These are phyloP conservation scores for Mucor plumbeus DNA, from an alignment of 371 early-diverging fungal species.

Conservation along the genomic window DNA sequence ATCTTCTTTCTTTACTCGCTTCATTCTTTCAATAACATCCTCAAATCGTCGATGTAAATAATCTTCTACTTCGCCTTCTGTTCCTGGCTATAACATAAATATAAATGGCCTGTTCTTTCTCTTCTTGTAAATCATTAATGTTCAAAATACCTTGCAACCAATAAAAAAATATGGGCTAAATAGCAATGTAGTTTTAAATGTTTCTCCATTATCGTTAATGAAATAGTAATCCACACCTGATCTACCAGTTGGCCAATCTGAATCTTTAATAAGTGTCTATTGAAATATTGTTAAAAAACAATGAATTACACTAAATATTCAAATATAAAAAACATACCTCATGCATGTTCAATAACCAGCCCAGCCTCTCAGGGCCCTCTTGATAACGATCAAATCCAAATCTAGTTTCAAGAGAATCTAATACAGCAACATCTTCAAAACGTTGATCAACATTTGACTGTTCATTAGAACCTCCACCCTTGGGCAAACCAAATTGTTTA, in stretches of 20 bases:
- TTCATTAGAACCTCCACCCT: conserved; percentile 8
- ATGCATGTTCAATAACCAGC: conserved; percentile 97
- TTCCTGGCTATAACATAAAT: conserved; percentile 54
- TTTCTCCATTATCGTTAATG: conserved; percentile 85
- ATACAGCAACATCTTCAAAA: conserved; percentile 42
- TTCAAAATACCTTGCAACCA: conserved; percentile 68
- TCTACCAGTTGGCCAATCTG: conserved; percentile 72
- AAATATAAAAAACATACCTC: conserved; percentile 57
- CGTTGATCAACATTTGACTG: conserved; percentile 49
- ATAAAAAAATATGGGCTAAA: conserved; percentile 94
- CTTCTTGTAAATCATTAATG: background rate
- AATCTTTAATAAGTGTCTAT: conserved; percentile 64
- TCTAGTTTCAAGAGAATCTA: conserved; percentile 73
- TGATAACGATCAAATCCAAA: conserved; percentile 84
- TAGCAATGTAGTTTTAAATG: conserved; percentile 86
- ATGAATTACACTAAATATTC: background rate
- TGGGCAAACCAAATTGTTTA: conserved; percentile 28
- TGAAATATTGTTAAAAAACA: background rate
- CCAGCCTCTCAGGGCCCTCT: conserved; percentile 81
- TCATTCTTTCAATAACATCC: conserved; percentile 64
- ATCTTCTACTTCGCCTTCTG: conserved; percentile 88
- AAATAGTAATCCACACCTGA: conserved; percentile 93
- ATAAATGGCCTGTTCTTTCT: background rate
- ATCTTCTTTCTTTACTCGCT: conserved; percentile 81
- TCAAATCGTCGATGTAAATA: conserved; percentile 81